Base-by-base conservation (phyloP, 2,329 filamentous ascomycete genomes). In the Colletotrichum falcatum region DNA sequence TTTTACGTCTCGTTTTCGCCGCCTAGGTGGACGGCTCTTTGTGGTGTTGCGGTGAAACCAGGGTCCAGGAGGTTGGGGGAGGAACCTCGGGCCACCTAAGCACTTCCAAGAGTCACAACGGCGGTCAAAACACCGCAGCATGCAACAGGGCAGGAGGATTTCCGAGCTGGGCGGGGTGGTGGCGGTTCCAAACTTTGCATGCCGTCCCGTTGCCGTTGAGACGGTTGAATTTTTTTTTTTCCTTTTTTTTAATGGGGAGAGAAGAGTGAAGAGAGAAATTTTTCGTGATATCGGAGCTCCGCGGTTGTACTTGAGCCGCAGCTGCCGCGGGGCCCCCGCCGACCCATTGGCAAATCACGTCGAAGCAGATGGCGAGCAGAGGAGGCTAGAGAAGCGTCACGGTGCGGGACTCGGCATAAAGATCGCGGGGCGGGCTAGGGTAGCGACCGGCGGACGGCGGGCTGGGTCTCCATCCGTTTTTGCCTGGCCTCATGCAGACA, bases 351-450 rank as follows among this genome's bases (percentile, higher is more conserved):
- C 64, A 59, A 68, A 70, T 70, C 68, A 70, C 28, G 26, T 59
- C 23, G 44, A 63, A 59, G 64, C 64, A 53, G 58, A 62, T 55
- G 67, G 51, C 51, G 56, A 70, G 67, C 49, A 62, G 48, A 55
- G 44, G 55, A 37, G 49, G 49, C 63, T 48, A 67, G 58, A 53
- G 54, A 54, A n/a, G 33, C 33, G 58, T 70, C 68, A 59, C 58
- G 51, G 62, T 59, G 68, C 53, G 64, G 68, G 64, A 61, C 58
- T 60, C 58, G 64, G 64, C 62, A 59, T 44, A 35, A 55, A 55
- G 61, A 67, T 67, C 68, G 68, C 68, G 68, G 68, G 64, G 68
- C 68, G 51, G 58, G 62, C 67, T 23, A 70, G 67, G 67, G 63
- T 70, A 33, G 16, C 28, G 49, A 61, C 66, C 66, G 66, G 46